Evolutionary conservation across 176 grass and related monocot genomes (phyloP).

Genomic region (Paspalum vaginatum): DNA sequence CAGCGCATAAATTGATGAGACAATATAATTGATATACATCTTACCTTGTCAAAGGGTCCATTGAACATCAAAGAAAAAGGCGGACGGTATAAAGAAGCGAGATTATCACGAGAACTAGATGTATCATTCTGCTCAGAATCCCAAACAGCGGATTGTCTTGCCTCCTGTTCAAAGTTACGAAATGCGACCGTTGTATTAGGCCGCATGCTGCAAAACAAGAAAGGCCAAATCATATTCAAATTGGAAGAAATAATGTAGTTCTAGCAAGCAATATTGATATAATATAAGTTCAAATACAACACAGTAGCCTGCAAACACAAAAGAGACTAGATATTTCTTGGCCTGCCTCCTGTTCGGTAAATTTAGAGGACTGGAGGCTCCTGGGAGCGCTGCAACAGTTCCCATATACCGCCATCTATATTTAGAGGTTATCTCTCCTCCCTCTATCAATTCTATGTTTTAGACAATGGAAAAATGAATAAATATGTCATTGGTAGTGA

Average conservation of each 20-base stretch:
- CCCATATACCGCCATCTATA: too few relatives aligned
- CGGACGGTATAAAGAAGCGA: conserved; percentile 90
- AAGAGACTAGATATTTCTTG: neutral
- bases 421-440: too few relatives aligned
- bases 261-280: conserved; percentile 9
- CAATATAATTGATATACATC: neutral
- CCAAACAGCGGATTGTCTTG: conserved; percentile 87
- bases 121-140: conserved; percentile 63
- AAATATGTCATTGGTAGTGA: too few relatives aligned
- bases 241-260: neutral
- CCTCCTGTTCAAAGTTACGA: conserved; percentile 88
- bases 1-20: neutral
- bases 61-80: conserved; percentile 94
- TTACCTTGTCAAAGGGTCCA: conserved; percentile 90
- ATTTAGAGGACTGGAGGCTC: too few relatives aligned
- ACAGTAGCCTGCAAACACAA: neutral
- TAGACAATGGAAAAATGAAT: too few relatives aligned
- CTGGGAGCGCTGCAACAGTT: too few relatives aligned
- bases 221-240: neutral
- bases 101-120: conserved; percentile 63
- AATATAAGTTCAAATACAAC: neutral
- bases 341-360: too few relatives aligned
- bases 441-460: too few relatives aligned
- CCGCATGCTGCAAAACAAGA: conserved; percentile 48
- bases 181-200: conserved; percentile 68